A percentile compares a stretch with the other conserved stretches of the same genome.
phyloP scores from a whole-genome alignment of 2,329 filamentous ascomycete genomes.

The Pseudocercospora ulei region DNA sequence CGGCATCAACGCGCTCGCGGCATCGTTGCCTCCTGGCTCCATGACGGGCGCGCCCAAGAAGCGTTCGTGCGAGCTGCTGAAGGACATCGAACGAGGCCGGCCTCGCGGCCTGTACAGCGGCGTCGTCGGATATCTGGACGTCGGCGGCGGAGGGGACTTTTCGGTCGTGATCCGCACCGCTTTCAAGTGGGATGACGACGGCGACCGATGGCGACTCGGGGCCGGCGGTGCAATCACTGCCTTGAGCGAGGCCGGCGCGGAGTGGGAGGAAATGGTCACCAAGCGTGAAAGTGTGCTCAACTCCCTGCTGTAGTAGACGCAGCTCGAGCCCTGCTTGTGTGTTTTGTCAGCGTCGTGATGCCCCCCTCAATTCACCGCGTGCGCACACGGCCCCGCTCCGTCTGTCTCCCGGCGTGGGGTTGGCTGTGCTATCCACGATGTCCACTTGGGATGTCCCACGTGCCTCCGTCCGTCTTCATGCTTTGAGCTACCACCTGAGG shows the following conservation, averaged over 20 bases:
- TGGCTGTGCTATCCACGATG: too few relatives aligned
- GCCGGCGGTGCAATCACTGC: constrained; percentile 85
- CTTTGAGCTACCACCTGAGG: constrained; percentile 14
- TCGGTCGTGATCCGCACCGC: constrained; percentile 81
- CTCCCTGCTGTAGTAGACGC: constrained; percentile 16
- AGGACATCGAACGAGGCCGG: constrained; percentile 53
- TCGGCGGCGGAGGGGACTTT: constrained; percentile 76
- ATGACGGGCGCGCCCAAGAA: constrained; percentile 98
- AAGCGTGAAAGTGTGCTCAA: constrained; percentile 35
- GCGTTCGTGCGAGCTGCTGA: constrained; percentile 74
- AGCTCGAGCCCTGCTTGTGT: constrained; percentile 1
- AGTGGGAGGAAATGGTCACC: constrained; percentile 74
- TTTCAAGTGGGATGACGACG: constrained; percentile 60
- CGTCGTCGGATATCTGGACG: constrained; percentile 80
- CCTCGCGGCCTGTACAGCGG: constrained; percentile 75
- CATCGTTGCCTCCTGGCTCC: constrained; percentile 74
- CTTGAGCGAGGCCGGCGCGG: constrained; percentile 66
- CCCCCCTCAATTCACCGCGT: constrained; percentile 19
- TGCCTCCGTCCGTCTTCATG: constrained; percentile 2
- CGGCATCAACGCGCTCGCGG: constrained; percentile 65
- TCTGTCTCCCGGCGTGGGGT: too few relatives aligned
- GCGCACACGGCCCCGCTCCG: too few relatives aligned
- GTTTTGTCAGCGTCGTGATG: constrained; percentile 9
- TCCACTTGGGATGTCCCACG: too few relatives aligned
- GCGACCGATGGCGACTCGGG: constrained; percentile 62